phyloP scores from a whole-genome alignment of 371 early-diverging fungal genomes.

The Mucor circinelloides region DNA sequence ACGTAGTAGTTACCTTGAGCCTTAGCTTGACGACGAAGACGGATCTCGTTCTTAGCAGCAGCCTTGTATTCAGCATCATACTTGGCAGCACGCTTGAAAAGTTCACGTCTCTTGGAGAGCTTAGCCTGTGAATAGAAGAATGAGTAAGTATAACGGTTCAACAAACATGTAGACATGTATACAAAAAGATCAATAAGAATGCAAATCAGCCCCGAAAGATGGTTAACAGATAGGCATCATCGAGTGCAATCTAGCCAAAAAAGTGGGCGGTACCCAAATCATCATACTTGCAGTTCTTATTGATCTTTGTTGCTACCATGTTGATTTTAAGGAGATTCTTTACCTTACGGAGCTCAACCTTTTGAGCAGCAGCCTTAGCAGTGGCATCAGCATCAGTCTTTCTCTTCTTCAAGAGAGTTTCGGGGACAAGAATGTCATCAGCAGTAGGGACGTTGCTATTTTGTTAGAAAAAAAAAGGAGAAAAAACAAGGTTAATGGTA shows the following conservation, averaged over 20 bases:
- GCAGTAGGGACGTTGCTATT: slow-evolving; percentile 61
- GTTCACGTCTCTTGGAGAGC: slow-evolving; percentile 84
- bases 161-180: neutral
- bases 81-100: slow-evolving; percentile 98
- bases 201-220: slow-evolving; percentile 75
- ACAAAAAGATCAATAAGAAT: neutral
- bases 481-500: slow-evolving; percentile 5
- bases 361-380: slow-evolving; percentile 72
- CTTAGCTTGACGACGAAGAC: slow-evolving; percentile 92
- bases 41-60: slow-evolving; percentile 87
- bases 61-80: slow-evolving; percentile 94
- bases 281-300: slow-evolving; percentile 10
- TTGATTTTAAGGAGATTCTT: slow-evolving; percentile 8
- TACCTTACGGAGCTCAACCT: slow-evolving; percentile 69
- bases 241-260: slow-evolving; percentile 44
- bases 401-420: slow-evolving; percentile 97
- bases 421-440: slow-evolving; percentile 83
- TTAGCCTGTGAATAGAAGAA: slow-evolving; percentile 58
- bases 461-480: neutral
- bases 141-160: neutral
- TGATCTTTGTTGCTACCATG: neutral
- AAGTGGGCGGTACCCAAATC: slow-evolving; percentile 19
- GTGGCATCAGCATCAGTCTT: slow-evolving; percentile 86
- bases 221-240: slow-evolving; percentile 63
- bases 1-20: slow-evolving; percentile 92